Conservation (phyloP, 768 basidiomycete species). For the Chalciporus pseudorubinellus region DNA sequence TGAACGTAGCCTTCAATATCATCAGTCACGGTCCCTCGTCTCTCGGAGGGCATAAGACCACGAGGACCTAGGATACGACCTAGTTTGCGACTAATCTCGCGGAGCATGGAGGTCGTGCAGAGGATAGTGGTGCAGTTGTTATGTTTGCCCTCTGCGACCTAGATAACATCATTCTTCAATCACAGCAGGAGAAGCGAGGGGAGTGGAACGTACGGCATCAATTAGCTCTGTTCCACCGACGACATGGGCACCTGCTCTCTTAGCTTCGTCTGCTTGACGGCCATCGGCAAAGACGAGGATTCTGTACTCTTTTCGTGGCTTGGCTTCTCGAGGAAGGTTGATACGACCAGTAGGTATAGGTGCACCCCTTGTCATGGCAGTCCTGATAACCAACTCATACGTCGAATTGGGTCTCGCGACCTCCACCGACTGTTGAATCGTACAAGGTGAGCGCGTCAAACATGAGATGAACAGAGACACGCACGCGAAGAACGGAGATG, state of each 20-base stretch:
- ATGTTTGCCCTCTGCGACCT: constrained; percentile 75
- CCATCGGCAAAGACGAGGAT: constrained; percentile 96
- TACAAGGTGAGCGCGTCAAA: constrained; percentile 3
- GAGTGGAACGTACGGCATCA: constrained; percentile 62
- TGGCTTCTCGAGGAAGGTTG: constrained; percentile 78
- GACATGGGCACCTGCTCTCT: constrained; percentile 81
- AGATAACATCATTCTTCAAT: neutral
- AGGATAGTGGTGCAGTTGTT: constrained; percentile 77
- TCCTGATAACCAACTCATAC: constrained; percentile 80
- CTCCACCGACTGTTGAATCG: constrained; percentile 66
- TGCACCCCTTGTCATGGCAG: constrained; percentile 72
- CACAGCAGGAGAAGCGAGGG: neutral
- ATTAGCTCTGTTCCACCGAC: constrained; percentile 90
- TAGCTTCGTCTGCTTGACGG: constrained; percentile 76
- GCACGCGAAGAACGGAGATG: constrained; percentile 66
- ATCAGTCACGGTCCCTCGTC: constrained; percentile 91
- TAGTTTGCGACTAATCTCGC: constrained; percentile 74
- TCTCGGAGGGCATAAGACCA: constrained; percentile 93
- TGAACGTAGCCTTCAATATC: constrained; percentile 81
- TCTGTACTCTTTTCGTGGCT: constrained; percentile 63
- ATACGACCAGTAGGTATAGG: constrained; percentile 89
- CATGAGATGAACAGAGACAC: constrained; percentile 22
- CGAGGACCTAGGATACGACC: constrained; percentile 82
- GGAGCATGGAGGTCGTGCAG: constrained; percentile 76
- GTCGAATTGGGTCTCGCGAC: constrained; percentile 72